Base-by-base conservation (phyloP, 352 stramenopile species). In the Thalassiosira mediterranea region DNA sequence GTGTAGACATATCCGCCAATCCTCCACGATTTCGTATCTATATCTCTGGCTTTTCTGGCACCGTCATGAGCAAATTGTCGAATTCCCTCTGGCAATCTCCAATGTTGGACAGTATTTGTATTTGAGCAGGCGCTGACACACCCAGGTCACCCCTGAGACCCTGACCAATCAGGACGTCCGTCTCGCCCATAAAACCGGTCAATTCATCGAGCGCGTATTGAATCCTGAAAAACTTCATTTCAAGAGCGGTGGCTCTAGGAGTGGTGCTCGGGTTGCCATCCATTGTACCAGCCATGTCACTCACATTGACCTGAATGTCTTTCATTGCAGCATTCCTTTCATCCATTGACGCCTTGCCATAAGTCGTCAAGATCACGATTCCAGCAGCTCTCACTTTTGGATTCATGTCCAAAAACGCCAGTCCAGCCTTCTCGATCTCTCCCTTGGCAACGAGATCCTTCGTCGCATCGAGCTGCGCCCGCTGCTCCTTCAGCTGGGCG, bases 101-200 rank as follows among this genome's bases (percentile, higher is more conserved):
- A 11, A 81, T 32, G 10, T 38, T 62, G 1, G 42, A 57, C 23
- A 91, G 54, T 48, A 92, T 84, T 42, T 81, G 66, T 49, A 92
- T 70, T 75, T 92, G 86, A 31, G 80, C 83, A n/a, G 78, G 67
- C 29, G 83, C 65, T 23, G 69, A 75, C 1, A 71, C 72, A n/a
- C 86, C 86, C 15, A 92, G 52, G 26, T 90, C 32, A 26, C 86
- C 86, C 8, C 76, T 56, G 2, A 92, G 51, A 21, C 57, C 83
- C 75, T 92, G 86, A 25, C 86, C 86, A 62, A 92, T 87, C 11
- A 84, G 53, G 3, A 90, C 54, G 68, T 92, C 86, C 38, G 28
- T 61, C 40, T 82, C 63, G 46, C 73, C 74, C 34, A 83, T 79
- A 19, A 54, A 74, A 25, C 37, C 73, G 0, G 80, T 47, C 7